Percentiles rank a stretch among this genome's conserved stretches.
Evolutionary conservation across 257 asterid species (phyloP).

Genomic region (Ehretia macrophylla): DNA sequence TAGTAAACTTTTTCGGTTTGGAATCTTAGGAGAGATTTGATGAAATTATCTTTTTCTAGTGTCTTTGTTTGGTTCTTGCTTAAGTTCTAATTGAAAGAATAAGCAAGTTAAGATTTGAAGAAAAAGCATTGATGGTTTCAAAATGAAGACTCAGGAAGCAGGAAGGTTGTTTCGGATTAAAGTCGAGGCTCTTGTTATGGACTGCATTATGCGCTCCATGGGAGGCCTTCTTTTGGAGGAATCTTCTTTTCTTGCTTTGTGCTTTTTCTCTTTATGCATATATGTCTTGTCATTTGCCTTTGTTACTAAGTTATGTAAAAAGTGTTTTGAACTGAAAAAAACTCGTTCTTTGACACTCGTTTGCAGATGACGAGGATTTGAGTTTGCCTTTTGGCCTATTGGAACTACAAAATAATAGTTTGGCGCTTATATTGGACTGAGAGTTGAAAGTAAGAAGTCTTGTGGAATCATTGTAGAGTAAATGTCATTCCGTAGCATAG

Average conservation of each 20-base stretch:
- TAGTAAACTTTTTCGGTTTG: background rate
- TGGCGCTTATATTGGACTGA: conserved; percentile 19
- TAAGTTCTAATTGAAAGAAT: too few species aligned
- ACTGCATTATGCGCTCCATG: conserved; percentile 48
- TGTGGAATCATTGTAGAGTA: conserved; percentile 19
- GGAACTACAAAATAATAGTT: conserved; percentile 4
- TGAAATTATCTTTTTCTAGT: background rate
- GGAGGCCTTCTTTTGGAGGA: conserved; percentile 57
- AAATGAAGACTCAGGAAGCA: conserved; percentile 16
- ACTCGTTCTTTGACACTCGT: conserved; percentile 7
- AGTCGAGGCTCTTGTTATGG: conserved; percentile 31
- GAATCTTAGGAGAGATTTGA: background rate
- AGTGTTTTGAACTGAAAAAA: conserved; percentile 10
- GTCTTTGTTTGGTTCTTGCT: background rate
- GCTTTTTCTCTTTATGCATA: conserved; percentile 44
- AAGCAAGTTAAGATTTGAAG: too few species aligned
- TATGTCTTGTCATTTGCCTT: conserved; percentile 47
- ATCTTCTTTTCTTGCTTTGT: conserved; percentile 84
- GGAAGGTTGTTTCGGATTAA: conserved; percentile 32
- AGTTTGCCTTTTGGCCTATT: background rate
- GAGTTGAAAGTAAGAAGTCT: conserved; percentile 3
- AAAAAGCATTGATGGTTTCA: too few species aligned
- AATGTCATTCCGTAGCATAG: conserved; percentile 80
- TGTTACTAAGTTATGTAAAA: conserved; percentile 45
- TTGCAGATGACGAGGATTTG: background rate